Evolutionary conservation across 768 basidiomycete genomes (phyloP).

Genomic region (Leccinum subgranulosum): DNA sequence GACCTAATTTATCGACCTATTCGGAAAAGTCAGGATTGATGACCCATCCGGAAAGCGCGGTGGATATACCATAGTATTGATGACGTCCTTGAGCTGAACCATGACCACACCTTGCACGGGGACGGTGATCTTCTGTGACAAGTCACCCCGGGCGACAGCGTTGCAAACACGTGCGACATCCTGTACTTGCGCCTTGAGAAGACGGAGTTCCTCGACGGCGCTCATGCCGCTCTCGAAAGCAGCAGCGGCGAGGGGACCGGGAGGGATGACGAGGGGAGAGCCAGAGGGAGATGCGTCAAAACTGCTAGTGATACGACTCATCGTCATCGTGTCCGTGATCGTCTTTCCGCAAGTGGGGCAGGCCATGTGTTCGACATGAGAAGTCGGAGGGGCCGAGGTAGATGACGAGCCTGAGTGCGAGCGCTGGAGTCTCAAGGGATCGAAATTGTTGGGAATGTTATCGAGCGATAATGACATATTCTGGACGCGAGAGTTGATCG

Average conservation of each 20-base stretch:
- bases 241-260: constrained; percentile 54
- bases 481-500: constrained; percentile 30
- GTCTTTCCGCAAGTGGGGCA: constrained; percentile 58
- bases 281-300: constrained; percentile 30
- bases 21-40: constrained; percentile 11
- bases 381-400: constrained; percentile 45
- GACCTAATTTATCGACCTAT: constrained; percentile 68
- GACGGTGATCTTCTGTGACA: constrained; percentile 77
- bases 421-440: constrained; percentile 32
- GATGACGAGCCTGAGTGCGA: constrained; percentile 31
- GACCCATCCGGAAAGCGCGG: background rate
- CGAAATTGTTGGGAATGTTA: constrained; percentile 40
- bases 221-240: constrained; percentile 60
- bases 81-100: constrained; percentile 78
- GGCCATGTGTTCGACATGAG: constrained; percentile 37
- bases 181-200: constrained; percentile 83
- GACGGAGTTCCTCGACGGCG: constrained; percentile 71
- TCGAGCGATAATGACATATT: constrained; percentile 53
- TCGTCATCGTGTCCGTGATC: constrained; percentile 42
- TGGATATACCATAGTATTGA: constrained; percentile 57
- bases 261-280: constrained; percentile 46
- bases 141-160: constrained; percentile 72
- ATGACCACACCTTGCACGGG: constrained; percentile 76
- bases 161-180: constrained; percentile 79
- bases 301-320: constrained; percentile 26